Percentiles rank a stretch among this genome's conserved stretches.
These are phyloP conservation scores for Persicaria tinctoria DNA, from an alignment of 148 eudicot genomes.

Conservation along the genomic window DNA sequence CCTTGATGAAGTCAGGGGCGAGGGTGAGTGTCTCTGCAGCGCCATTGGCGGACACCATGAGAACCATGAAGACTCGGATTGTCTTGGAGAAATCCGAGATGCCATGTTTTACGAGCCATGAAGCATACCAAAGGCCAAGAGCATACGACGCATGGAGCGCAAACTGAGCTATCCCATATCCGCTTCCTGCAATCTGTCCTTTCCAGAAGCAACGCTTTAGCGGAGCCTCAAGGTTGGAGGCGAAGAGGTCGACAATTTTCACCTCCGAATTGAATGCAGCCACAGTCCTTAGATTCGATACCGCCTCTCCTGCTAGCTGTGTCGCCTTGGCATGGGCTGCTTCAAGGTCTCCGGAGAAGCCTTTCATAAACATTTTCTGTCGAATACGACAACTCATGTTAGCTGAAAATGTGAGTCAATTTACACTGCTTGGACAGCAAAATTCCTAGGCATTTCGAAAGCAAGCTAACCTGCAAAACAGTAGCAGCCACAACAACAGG, in stretches of 20 bases:
- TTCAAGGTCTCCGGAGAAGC: slow-evolving; percentile 97
- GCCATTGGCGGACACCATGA: slow-evolving; percentile 99
- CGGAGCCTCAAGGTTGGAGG: slow-evolving; percentile 58
- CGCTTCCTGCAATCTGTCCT: slow-evolving; percentile 97
- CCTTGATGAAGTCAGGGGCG: slow-evolving; percentile 98
- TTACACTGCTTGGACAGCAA: neutral
- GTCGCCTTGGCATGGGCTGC: slow-evolving; percentile 96
- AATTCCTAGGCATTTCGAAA: neutral
- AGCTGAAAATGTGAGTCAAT: neutral
- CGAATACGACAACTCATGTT: neutral
- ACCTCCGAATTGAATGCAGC: slow-evolving; percentile 94
- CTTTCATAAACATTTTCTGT: slow-evolving; percentile 99
- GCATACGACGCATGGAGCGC: slow-evolving; percentile 95
- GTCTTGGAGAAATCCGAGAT: slow-evolving; percentile 97
- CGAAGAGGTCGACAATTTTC: slow-evolving; percentile 68
- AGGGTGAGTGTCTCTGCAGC: slow-evolving; percentile 95
- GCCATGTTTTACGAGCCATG: slow-evolving; percentile 97
- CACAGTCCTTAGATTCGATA: slow-evolving; percentile 86
- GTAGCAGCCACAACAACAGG: slow-evolving; percentile 98
- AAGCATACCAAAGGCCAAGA: slow-evolving; percentile 95
- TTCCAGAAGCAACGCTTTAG: slow-evolving; percentile 95
- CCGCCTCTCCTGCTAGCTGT: slow-evolving; percentile 96
- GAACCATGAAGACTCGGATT: slow-evolving; percentile 97
- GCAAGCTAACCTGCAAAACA: slow-evolving; percentile 78
- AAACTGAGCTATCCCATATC: slow-evolving; percentile 92